These are phyloP conservation scores for Suillus fuscotomentosus DNA, from an alignment of 768 basidiomycete species.

Conservation along the genomic window DNA sequence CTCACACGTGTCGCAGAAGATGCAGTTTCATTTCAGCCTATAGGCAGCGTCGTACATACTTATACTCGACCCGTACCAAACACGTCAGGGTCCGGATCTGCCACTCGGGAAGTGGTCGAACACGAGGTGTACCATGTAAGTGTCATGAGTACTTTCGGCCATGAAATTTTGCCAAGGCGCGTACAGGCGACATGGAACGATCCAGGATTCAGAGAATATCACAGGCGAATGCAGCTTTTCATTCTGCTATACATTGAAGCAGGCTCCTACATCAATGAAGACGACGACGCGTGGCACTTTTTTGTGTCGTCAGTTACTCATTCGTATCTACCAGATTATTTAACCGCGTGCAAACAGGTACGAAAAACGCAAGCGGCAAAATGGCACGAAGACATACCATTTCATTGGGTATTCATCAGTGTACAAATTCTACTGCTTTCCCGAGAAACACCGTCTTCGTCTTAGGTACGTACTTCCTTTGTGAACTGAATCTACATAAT, in stretches of 20 bases:
- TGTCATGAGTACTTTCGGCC: slow-evolving; percentile 6
- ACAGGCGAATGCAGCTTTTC: slow-evolving; percentile 90
- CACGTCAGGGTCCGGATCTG: slow-evolving; percentile 39
- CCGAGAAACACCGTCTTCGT: slow-evolving; percentile 84
- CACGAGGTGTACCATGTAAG: slow-evolving; percentile 92
- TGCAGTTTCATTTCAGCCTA: slow-evolving; percentile 72
- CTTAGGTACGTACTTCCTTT: slow-evolving; percentile 57
- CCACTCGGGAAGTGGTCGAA: slow-evolving; percentile 38
- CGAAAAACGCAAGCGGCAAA: slow-evolving; percentile 73
- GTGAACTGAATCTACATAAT: not conserved
- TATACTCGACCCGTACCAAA: slow-evolving; percentile 61
- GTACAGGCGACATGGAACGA: slow-evolving; percentile 78
- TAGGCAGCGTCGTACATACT: slow-evolving; percentile 71
- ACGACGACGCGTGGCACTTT: slow-evolving; percentile 95
- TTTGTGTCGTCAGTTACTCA: slow-evolving; percentile 64
- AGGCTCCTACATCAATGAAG: slow-evolving; percentile 92
- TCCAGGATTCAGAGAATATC: slow-evolving; percentile 88
- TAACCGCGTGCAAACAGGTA: slow-evolving; percentile 47
- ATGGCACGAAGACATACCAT: slow-evolving; percentile 69
- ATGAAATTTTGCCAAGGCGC: not conserved
- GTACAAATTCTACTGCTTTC: slow-evolving; percentile 95
- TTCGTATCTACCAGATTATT: not conserved
- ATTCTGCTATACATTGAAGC: slow-evolving; percentile 94
- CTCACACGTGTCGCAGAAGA: slow-evolving; percentile 71
- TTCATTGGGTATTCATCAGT: slow-evolving; percentile 93